Base-by-base conservation (phyloP, 768 basidiomycete genomes). In the Inosperma sp. region DNA sequence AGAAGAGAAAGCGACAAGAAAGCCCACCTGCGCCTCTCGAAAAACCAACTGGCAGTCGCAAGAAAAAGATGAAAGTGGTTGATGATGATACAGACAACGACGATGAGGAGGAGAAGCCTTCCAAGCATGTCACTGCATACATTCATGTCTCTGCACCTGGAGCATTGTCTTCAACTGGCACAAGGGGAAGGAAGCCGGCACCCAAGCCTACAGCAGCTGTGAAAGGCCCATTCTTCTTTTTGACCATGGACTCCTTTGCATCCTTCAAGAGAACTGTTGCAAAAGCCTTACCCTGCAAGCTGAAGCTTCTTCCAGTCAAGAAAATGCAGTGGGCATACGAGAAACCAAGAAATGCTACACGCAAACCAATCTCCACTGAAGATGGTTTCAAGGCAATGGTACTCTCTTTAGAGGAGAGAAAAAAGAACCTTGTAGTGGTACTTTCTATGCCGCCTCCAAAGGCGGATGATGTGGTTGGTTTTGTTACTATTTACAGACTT, bases 381-480 rank as follows among this genome's bases (percentile, higher is more conserved):
- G 22, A 23, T 23, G 41, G 41, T n/a, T 43, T 25, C n/a, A 23
- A 23, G 19, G 41, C 41, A 12, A 23, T 43, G 22, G 14, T 43
- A 13, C 22, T 43, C 22, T 43, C 41, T 25, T 22, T 43, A 6
- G n/a, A 43, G 41, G 41, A 43, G 41, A 43, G 14, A n/a, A 43
- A 29, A 29, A 29, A 12, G 22, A 22, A 29, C 14, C 41, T 25
- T 43, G 41, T 43, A 3, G 27, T 43, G 5, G 14, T 43, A 8
- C 22, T 43, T 43, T 43, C 19, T 16, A 43, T 43, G 41, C 41
- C n/a, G n/a, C n/a, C n/a, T n/a, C n/a, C n/a, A n/a, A n/a, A n/a
- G n/a, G n/a, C n/a, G n/a, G n/a, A n/a, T 29, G 22, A 23, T n/a
- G 41, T 36, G 35, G 35, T 36, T 7, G 3, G 35, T 36, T 36